Base-by-base conservation (phyloP, 148 eudicot species). In the Amaranthus hypochondriacus region DNA sequence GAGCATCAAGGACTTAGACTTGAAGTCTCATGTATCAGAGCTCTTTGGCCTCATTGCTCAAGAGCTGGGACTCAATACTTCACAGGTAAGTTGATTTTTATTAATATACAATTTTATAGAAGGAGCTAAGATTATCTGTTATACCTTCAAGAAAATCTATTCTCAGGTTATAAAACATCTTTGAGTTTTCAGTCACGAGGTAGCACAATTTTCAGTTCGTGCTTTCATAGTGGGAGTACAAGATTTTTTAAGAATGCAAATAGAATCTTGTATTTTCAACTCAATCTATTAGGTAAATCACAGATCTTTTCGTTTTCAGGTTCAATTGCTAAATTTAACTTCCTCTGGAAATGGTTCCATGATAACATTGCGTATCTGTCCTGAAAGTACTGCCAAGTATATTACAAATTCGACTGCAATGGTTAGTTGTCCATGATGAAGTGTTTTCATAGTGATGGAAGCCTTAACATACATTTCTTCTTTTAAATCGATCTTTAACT, bases 21-120 rank as follows among this genome's bases (percentile, higher is more conserved):
- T 95, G 85, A 87, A 89, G 80, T 89, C 96, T 72, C 92, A 60
- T 59, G 65, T 90, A 51, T 49, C 87, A 47, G 91, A 92, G 74
- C 85, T 95, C 70, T 75, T 87, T 57, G 80, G 83, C 50, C 47
- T 80, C 21, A 83, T 95, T 84, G 89, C 93, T 59, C 75, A 86
- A 77, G 92, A 88, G 64, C 80, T 95, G 46, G 83, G 74, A 74
- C 85, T 92, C 50, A 83, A 87, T 63, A 48, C 14, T 62, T 92
- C 96, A 58, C 97, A 95, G 96, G 99, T 90, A 75, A 78, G 69
- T 47, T 54, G 58, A 12, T 68, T 48, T 71, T 7, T 60, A 39
- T 18, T 59, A 12, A 21, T 56, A 48, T 28, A 8, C 18, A 47
- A 47, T 52, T 5, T 48, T 21, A 50, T 51, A 9, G 46, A 67